Percentiles rank a stretch among this genome's conserved stretches.
phyloP scores from a whole-genome alignment of 148 eudicot species.

The Rhododendron henanense region DNA sequence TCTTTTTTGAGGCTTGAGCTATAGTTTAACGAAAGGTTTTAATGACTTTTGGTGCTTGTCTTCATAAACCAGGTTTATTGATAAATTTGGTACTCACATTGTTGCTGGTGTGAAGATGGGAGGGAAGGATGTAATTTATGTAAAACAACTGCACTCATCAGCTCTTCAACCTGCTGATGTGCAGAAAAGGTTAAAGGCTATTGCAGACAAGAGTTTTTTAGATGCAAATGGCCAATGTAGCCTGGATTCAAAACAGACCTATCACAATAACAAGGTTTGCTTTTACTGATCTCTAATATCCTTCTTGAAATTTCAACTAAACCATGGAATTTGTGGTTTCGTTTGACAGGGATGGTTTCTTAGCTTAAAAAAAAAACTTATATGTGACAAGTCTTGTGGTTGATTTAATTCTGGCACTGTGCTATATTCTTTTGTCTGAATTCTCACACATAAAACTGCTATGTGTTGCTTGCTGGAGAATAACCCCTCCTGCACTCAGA shows the following conservation, averaged over 20 bases:
- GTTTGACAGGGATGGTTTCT: not conserved
- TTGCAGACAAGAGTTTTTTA: slow-evolving; percentile 83
- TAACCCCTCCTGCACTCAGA: not conserved
- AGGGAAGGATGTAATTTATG: slow-evolving; percentile 90
- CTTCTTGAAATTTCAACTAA: not conserved
- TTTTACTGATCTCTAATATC: not conserved
- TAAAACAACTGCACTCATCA: slow-evolving; percentile 89
- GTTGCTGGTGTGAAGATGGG: slow-evolving; percentile 97
- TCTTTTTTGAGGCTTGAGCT: not conserved
- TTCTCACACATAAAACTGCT: not conserved
- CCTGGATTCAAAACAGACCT: slow-evolving; percentile 42
- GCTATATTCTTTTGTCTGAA: not conserved
- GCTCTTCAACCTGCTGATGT: slow-evolving; percentile 86
- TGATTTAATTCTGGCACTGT: not conserved
- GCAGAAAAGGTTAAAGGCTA: slow-evolving; percentile 75
- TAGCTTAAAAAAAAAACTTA: not conserved
- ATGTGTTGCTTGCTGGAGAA: not conserved
- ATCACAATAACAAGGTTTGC: slow-evolving; percentile 65
- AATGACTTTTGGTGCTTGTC: slow-evolving; percentile 1
- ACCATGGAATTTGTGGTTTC: not conserved
- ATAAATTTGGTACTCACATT: slow-evolving; percentile 85
- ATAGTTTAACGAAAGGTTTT: not conserved
- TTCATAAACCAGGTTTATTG: slow-evolving; percentile 67
- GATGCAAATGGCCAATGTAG: slow-evolving; percentile 53
- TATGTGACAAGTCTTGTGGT: not conserved